Conservation (phyloP, 352 stramenopile genomes). For the Globisporangium alternatum region DNA sequence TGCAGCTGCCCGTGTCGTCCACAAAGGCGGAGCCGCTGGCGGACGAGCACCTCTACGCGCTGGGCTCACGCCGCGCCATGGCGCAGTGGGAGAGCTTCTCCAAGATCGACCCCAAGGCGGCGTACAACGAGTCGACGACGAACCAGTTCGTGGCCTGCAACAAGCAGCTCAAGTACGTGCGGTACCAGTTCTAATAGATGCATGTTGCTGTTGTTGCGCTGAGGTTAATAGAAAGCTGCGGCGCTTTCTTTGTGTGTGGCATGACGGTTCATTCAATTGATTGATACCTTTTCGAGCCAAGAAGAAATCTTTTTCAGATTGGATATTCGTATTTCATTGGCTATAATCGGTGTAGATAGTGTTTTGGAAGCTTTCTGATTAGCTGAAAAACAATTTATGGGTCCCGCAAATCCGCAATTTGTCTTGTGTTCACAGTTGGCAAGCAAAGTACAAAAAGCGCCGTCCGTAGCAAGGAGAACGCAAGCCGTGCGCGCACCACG, state of each 20-base stretch:
- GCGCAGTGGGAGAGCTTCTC: slow-evolving; percentile 65
- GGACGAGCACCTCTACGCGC: slow-evolving; percentile 37
- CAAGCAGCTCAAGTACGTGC: slow-evolving; percentile 53
- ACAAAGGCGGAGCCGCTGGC: slow-evolving; percentile 25
- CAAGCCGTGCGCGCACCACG: slow-evolving; percentile 9
- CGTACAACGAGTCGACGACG: slow-evolving; percentile 80
- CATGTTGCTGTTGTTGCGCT: background rate
- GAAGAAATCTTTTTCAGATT: slow-evolving; percentile 6
- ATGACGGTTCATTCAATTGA: background rate
- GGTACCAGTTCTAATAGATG: slow-evolving; percentile 30
- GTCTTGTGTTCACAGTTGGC: slow-evolving; percentile 4
- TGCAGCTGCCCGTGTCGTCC: slow-evolving; percentile 47
- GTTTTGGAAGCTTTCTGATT: background rate
- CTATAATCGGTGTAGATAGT: background rate
- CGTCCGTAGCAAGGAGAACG: background rate
- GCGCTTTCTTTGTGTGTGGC: background rate
- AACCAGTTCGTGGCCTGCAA: slow-evolving; percentile 81
- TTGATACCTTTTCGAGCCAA: background rate
- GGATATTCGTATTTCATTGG: slow-evolving; percentile 5
- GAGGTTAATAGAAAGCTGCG: background rate
- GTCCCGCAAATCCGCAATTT: slow-evolving; percentile 1
- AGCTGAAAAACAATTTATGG: slow-evolving; percentile 1
- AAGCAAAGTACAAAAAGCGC: slow-evolving; percentile 1
- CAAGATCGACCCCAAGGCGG: slow-evolving; percentile 44
- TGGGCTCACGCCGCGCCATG: slow-evolving; percentile 50